Percentiles rank a stretch among this genome's conserved stretches.
Evolutionary conservation across 1,139 yeast species (phyloP).

Genomic region (Diutina siamensis): DNA sequence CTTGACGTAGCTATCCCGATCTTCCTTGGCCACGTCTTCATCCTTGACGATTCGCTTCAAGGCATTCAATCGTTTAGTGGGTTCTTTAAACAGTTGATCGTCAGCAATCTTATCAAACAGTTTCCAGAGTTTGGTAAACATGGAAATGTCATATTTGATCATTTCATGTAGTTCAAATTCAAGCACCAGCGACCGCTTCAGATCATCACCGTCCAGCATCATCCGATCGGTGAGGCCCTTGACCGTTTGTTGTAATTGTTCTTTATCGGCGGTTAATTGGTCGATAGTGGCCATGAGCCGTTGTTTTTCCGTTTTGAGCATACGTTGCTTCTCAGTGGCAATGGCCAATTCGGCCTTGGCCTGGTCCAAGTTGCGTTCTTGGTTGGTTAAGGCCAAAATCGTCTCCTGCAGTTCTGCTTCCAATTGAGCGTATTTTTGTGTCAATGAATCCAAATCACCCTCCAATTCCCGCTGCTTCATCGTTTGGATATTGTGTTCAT

Average conservation of each 20-base stretch:
- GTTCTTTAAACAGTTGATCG: constrained; percentile 44
- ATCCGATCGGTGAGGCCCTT: constrained; percentile 18
- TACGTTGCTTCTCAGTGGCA: constrained; percentile 38
- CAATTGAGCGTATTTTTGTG: background rate
- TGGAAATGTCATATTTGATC: constrained; percentile 23
- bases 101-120: constrained; percentile 48
- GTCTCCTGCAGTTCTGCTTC: constrained; percentile 10
- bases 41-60: constrained; percentile 14
- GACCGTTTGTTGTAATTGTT: constrained; percentile 20
- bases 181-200: constrained; percentile 8
- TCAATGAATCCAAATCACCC: background rate
- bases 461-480: background rate
- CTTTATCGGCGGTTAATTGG: constrained; percentile 26
- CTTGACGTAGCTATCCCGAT: constrained; percentile 22
- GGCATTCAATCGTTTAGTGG: constrained; percentile 37
- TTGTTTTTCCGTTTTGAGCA: constrained; percentile 38
- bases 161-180: constrained; percentile 24
- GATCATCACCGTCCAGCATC: constrained; percentile 9
- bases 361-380: constrained; percentile 20
- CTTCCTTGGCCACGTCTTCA: constrained; percentile 8
- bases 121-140: constrained; percentile 32
- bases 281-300: constrained; percentile 32
- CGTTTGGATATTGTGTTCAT: background rate
- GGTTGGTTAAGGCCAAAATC: constrained; percentile 19
- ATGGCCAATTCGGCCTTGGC: constrained; percentile 27